phyloP scores from a whole-genome alignment of 768 basidiomycete species.

The Lactarius psammicola region DNA sequence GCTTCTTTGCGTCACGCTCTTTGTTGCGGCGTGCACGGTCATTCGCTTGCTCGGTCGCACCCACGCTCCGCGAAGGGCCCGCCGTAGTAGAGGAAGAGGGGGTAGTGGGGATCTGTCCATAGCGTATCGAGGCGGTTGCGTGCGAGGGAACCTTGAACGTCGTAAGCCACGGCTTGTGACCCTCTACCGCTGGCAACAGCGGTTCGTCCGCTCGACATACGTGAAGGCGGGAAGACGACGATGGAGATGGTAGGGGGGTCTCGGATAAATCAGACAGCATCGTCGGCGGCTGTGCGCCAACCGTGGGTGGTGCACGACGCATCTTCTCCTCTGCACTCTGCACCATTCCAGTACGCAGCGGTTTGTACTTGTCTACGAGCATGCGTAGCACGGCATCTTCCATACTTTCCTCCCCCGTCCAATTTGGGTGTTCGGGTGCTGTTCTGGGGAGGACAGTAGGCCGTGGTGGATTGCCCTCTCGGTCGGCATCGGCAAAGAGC shows the following conservation, averaged over 20 bases:
- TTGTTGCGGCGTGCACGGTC: conserved; percentile 44
- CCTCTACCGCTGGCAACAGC: conserved; percentile 52
- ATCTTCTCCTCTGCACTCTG: conserved; percentile 66
- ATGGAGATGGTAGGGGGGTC: not conserved
- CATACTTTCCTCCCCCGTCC: conserved; percentile 74
- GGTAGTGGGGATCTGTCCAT: conserved; percentile 44
- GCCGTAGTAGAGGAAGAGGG: conserved; percentile 21
- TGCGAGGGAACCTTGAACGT: conserved; percentile 62
- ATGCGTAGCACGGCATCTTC: conserved; percentile 75
- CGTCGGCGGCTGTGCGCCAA: conserved; percentile 31
- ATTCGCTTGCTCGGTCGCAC: conserved; percentile 31
- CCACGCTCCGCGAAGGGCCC: conserved; percentile 9
- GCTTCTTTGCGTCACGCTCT: conserved; percentile 52
- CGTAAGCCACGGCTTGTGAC: conserved; percentile 69
- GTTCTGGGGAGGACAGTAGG: conserved; percentile 35
- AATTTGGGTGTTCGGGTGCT: conserved; percentile 54
- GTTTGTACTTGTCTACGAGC: conserved; percentile 86
- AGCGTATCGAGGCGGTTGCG: conserved; percentile 49
- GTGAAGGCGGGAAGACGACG: conserved; percentile 11
- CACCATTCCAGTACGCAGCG: conserved; percentile 60
- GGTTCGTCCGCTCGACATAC: conserved; percentile 42
- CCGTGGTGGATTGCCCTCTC: conserved; percentile 19
- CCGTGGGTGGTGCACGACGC: conserved; percentile 46
- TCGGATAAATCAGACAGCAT: conserved; percentile 28
- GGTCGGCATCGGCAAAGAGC: conserved; percentile 64